A percentile compares a stretch with the other conserved stretches of the same genome.
Evolutionary conservation across 2,329 filamentous ascomycete species (phyloP).

Genomic region (Alternaria novae-zelandiae): DNA sequence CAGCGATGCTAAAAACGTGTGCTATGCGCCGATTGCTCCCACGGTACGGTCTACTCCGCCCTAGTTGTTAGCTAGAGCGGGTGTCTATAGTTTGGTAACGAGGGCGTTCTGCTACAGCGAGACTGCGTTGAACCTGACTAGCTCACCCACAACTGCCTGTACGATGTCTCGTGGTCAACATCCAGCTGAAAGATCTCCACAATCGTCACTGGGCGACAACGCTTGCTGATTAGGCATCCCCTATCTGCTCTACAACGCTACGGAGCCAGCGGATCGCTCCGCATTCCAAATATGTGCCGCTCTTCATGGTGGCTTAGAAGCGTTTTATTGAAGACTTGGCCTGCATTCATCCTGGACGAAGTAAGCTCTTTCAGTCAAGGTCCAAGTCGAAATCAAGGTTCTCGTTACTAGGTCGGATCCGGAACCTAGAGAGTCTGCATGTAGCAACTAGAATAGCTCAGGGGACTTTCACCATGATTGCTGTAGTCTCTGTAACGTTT

Average conservation of each 20-base stretch:
- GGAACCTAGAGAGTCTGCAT: not conserved
- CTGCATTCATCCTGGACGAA: not conserved
- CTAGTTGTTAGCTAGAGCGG: slow-evolving; percentile 17
- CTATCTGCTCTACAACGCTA: slow-evolving; percentile 8
- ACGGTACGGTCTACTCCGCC: slow-evolving; percentile 32
- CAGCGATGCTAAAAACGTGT: slow-evolving; percentile 18
- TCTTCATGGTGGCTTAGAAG: slow-evolving; percentile 29
- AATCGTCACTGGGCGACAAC: slow-evolving; percentile 23
- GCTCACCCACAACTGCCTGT: slow-evolving; percentile 10
- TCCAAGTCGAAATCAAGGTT: not conserved
- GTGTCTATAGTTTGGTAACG: slow-evolving; percentile 20
- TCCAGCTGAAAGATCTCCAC: slow-evolving; percentile 25
- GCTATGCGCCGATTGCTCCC: slow-evolving; percentile 23
- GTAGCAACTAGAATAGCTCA: not conserved
- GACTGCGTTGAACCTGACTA: not conserved
- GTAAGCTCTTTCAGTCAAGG: not conserved
- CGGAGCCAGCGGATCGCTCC: slow-evolving; percentile 40
- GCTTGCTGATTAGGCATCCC: not conserved
- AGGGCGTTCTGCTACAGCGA: slow-evolving; percentile 16
- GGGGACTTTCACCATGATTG: not conserved
- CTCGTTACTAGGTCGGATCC: not conserved
- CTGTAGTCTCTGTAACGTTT: not conserved
- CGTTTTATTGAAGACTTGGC: slow-evolving; percentile 29
- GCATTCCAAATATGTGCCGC: slow-evolving; percentile 32
- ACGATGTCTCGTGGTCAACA: slow-evolving; percentile 10